Conservation (phyloP, 495 filamentous ascomycete species). For the Trichocladium antarcticum region DNA sequence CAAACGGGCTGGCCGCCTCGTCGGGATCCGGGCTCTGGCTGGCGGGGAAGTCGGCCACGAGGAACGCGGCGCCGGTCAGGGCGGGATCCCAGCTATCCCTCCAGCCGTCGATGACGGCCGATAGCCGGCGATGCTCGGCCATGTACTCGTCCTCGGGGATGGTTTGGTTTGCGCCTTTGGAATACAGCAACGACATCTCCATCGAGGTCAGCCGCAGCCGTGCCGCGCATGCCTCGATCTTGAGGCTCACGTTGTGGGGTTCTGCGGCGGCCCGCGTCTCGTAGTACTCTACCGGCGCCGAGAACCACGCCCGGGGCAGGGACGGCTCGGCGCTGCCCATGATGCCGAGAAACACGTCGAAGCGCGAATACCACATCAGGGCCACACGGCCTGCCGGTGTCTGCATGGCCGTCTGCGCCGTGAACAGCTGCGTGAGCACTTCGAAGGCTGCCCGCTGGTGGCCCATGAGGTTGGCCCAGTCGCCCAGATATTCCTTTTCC, state of each 20-base stretch:
- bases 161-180: conserved; percentile 50
- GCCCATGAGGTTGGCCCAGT: conserved; percentile 83
- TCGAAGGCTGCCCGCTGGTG: conserved; percentile 86
- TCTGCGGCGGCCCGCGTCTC: conserved; percentile 44
- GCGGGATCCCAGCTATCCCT: conserved; percentile 46
- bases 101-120: conserved; percentile 43
- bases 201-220: conserved; percentile 62
- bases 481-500: conserved; percentile 84
- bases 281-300: conserved; percentile 51
- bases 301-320: conserved; percentile 73
- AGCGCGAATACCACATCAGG: conserved; percentile 78
- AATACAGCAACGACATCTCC: conserved; percentile 71
- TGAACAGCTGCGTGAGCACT: conserved; percentile 66
- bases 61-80: conserved; percentile 46
- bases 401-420: conserved; percentile 63
- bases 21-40: conserved; percentile 41
- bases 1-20: conserved; percentile 63
- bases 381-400: conserved; percentile 57
- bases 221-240: conserved; percentile 53
- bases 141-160: conserved; percentile 56
- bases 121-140: conserved; percentile 47
- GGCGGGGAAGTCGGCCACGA: conserved; percentile 48
- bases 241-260: conserved; percentile 53
- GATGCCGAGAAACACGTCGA: conserved; percentile 74
- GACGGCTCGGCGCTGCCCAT: conserved; percentile 68